phyloP scores from a whole-genome alignment of 768 basidiomycete genomes.

The Leccinum sublutescens region DNA sequence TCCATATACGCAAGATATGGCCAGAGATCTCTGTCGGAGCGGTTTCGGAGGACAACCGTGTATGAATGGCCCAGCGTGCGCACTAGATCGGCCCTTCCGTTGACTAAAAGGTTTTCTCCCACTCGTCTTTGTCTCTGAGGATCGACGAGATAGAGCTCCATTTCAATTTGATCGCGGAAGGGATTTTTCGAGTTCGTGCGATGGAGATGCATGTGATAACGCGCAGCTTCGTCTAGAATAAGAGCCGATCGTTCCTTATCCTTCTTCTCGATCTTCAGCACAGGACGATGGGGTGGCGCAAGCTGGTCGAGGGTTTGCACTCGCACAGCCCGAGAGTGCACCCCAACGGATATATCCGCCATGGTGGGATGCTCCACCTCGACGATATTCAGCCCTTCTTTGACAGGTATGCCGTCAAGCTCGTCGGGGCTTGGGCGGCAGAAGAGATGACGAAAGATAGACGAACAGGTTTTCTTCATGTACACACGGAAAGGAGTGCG shows the following conservation, averaged over 20 bases:
- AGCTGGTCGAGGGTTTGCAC: constrained; percentile 48
- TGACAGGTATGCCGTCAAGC: constrained; percentile 33
- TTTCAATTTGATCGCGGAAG: constrained; percentile 44
- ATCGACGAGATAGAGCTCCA: constrained; percentile 54
- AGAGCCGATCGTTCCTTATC: constrained; percentile 36
- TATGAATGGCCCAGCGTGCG: constrained; percentile 45
- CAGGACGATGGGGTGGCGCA: constrained; percentile 35
- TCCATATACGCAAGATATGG: constrained; percentile 65
- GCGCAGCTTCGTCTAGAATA: constrained; percentile 55
- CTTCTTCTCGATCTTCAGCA: constrained; percentile 38
- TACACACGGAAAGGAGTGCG: constrained; percentile 53
- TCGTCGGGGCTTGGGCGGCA: constrained; percentile 32
- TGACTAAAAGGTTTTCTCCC: constrained; percentile 45
- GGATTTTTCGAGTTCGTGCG: constrained; percentile 48
- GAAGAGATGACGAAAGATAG: constrained; percentile 48
- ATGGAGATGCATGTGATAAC: constrained; percentile 57
- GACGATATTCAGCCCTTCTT: constrained; percentile 43
- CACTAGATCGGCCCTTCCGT: constrained; percentile 48
- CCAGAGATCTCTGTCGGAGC: constrained; percentile 54
- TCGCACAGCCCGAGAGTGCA: constrained; percentile 39
- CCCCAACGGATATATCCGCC: constrained; percentile 52
- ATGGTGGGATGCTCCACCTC: constrained; percentile 42
- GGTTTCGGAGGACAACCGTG: constrained; percentile 48
- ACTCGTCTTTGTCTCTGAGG: constrained; percentile 40
- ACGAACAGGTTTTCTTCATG: constrained; percentile 46